These are phyloP conservation scores for Medicago truncatula DNA, from an alignment of 306 rosid genomes.

Conservation along the genomic window MtrunA17r5.0-ANR NC_053049.1:13266501-13267000, in stretches of 20 bases:
- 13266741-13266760: constrained; percentile 63
- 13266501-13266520: constrained; percentile 88
- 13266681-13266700: constrained; percentile 83
- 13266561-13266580: constrained; percentile 69
- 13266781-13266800: constrained; percentile 70
- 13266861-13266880: constrained; percentile 70
- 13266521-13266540: constrained; percentile 84
- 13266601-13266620: constrained; percentile 76
- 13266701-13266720: constrained; percentile 82
- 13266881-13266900: constrained; percentile 78
- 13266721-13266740: constrained; percentile 77
- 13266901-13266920: constrained; percentile 81
- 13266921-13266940: constrained; percentile 79
- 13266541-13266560: constrained; percentile 80
- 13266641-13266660: constrained; percentile 72
- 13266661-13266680: constrained; percentile 94
- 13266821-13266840: constrained; percentile 60
- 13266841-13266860: constrained; percentile 56
- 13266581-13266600: constrained; percentile 79
- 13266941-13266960: constrained; percentile 64
- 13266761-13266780: constrained; percentile 57
- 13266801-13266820: constrained; percentile 64
- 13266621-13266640: constrained; percentile 71
- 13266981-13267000: constrained; percentile 54
- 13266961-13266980: constrained; percentile 76